Base-by-base conservation (phyloP, 805 yeast genomes). In the Starmerella scarabaei region DNA sequence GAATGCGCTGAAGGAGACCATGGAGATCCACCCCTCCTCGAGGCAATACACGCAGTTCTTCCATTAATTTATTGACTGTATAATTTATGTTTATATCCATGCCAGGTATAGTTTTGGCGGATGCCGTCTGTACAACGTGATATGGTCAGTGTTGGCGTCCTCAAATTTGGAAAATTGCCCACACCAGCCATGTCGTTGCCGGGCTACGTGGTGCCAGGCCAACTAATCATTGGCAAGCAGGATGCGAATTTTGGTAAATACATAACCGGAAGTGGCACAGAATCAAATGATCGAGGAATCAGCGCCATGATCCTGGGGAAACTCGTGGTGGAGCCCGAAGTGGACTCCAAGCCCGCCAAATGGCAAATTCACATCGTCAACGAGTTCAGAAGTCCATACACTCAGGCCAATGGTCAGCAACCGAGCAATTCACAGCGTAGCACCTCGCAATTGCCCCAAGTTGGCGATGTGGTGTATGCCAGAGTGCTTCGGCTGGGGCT, bases 11-110 rank as follows among this genome's bases (percentile, higher is more conserved):
- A 86, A 84, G 62, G 64, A 75, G 18, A 73, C 71, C 45, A 88
- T 88, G 98, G 77, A 69, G 26, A 69, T 88, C 26, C 97, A 88
- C 57, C 79, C 74, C 37, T 73, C 70, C 17, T 82, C 94, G 2
- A 68, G 72, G 50, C 75, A 83, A 50, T 75, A 78, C 58, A 88
- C 96, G 1, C 94, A 85, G 55, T 88, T 80, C 59, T 79, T 77
- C 51, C 85, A 61, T 23, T 23, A 7, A n/a, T n/a, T n/a, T n/a
- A n/a, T 18, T 30, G 35, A 28, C 15, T n/a, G 12, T 33, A 11
- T 17, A n/a, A 11, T 20, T 20, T 8, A 30, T 30, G n/a, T 9
- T n/a, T 9, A 30, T 30, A n/a, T n/a, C n/a, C n/a, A n/a, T n/a
- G n/a, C n/a, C n/a, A n/a, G n/a, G n/a, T n/a, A n/a, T n/a, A n/a